phyloP scores from a whole-genome alignment of 768 basidiomycete species.

The Zangia roseola region DNA sequence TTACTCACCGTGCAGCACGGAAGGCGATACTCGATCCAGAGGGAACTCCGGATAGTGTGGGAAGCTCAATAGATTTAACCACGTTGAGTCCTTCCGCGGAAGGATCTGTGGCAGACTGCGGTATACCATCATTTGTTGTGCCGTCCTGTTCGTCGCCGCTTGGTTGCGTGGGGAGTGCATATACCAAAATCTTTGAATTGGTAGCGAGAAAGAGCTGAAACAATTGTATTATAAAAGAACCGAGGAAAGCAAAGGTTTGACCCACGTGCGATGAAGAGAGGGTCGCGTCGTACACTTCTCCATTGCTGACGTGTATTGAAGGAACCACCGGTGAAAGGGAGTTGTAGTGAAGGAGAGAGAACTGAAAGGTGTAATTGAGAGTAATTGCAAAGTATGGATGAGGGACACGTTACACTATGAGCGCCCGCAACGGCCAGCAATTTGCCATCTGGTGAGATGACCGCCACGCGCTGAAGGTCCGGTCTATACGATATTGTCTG shows the following conservation, averaged over 20 bases:
- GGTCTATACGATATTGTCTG: constrained; percentile 1
- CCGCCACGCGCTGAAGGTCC: constrained; percentile 71
- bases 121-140: constrained; percentile 17
- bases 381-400: constrained; percentile 12
- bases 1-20: constrained; percentile 56
- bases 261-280: constrained; percentile 68
- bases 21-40: constrained; percentile 49
- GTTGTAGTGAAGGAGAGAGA: constrained; percentile 67
- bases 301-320: constrained; percentile 53
- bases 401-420: constrained; percentile 52
- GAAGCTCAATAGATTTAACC: constrained; percentile 53
- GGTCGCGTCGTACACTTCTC: constrained; percentile 85
- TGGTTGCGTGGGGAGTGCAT: constrained; percentile 45
- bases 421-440: constrained; percentile 72
- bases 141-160: not conserved
- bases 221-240: not conserved
- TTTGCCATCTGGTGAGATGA: constrained; percentile 66
- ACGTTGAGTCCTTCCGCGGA: constrained; percentile 37
- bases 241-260: constrained; percentile 1
- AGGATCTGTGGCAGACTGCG: constrained; percentile 28
- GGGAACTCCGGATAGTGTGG: constrained; percentile 45
- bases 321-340: constrained; percentile 48
- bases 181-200: constrained; percentile 62
- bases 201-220: constrained; percentile 65
- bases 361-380: constrained; percentile 34